Evolutionary conservation across 2,329 filamentous ascomycete species (phyloP).

Genomic region (Monosporascus sp.): DNA sequence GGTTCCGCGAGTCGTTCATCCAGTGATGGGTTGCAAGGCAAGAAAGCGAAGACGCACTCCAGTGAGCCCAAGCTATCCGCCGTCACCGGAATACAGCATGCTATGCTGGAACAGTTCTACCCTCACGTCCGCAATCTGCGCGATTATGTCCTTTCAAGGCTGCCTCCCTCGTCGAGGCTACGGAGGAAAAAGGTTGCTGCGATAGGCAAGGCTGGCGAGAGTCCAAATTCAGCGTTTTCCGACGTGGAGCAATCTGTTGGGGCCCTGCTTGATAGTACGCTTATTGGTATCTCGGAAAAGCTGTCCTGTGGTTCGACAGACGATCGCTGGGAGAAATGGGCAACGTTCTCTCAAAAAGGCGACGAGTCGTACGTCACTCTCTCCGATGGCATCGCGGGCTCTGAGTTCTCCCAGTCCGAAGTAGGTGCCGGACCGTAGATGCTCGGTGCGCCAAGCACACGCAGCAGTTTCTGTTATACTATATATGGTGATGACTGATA

Average conservation of each 20-base stretch:
- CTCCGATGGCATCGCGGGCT: constrained; percentile 39
- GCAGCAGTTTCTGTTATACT: constrained; percentile 5
- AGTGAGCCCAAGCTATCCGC: background rate
- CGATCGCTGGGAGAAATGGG: constrained; percentile 50
- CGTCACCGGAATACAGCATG: constrained; percentile 40
- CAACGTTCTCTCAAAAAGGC: constrained; percentile 56
- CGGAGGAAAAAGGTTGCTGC: constrained; percentile 51
- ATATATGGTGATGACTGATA: constrained; percentile 1
- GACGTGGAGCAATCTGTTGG: constrained; percentile 41
- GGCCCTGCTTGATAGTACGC: constrained; percentile 60
- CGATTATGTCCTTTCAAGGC: constrained; percentile 60
- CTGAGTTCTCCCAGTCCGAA: constrained; percentile 57
- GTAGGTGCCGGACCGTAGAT: constrained; percentile 36
- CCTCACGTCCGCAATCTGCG: constrained; percentile 60
- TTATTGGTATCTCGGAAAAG: constrained; percentile 53
- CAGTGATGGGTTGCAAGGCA: constrained; percentile 7
- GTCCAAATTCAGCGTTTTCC: constrained; percentile 11
- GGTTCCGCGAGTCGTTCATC: constrained; percentile 4
- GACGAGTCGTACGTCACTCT: constrained; percentile 54
- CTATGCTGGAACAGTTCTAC: constrained; percentile 67
- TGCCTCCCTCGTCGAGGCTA: constrained; percentile 63
- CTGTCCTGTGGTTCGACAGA: constrained; percentile 23
- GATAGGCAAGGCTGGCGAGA: constrained; percentile 30
- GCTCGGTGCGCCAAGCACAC: background rate
- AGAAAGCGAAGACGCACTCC: constrained; percentile 12